These are phyloP conservation scores for Acanthamoeba sp. DNA, from an alignment of 208 protist genomes.

Conservation along the genomic window DNA sequence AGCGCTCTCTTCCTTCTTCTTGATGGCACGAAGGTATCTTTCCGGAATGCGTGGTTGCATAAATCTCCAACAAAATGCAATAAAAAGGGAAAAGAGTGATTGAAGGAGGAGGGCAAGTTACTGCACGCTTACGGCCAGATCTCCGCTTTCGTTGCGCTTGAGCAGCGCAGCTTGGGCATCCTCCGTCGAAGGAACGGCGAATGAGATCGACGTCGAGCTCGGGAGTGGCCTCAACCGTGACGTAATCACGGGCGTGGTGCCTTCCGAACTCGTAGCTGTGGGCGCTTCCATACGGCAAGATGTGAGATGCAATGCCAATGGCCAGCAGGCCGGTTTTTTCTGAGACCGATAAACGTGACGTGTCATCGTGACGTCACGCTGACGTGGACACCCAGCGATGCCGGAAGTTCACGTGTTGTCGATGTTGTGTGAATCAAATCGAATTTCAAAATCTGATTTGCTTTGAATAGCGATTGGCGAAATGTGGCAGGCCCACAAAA, in stretches of 20 bases:
- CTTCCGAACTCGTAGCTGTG: background rate
- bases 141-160: conserved; percentile 32
- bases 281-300: background rate
- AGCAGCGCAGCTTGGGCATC: background rate
- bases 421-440: no score
- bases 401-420: no score
- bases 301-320: no score
- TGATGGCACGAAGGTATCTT: conserved; percentile 4
- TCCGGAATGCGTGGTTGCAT: background rate
- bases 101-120: background rate
- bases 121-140: conserved; percentile 1
- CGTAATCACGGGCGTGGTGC: no score
- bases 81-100: background rate
- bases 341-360: no score
- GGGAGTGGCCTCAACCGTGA: background rate
- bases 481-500: no score
- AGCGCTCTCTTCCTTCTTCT: background rate
- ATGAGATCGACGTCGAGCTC: background rate
- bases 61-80: background rate
- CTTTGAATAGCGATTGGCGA: no score
- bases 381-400: no score
- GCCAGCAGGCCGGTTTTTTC: no score
- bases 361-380: no score
- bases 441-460: no score
- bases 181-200: background rate